Evolutionary conservation across 106 monocot species (phyloP).

Genomic region (Dendrobium nobile): DNA sequence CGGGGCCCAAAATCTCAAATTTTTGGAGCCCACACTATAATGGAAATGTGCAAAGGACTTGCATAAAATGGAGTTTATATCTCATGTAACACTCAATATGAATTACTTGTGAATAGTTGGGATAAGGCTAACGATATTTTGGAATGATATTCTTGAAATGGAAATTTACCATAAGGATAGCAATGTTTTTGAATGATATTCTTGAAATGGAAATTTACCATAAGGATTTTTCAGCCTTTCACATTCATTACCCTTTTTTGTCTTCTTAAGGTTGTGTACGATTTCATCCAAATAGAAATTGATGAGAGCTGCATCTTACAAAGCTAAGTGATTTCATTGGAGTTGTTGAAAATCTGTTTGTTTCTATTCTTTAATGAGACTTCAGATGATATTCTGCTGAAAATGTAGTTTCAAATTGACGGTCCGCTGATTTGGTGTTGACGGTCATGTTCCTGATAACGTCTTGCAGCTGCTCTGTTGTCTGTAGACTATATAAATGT

Average conservation of each 20-base stretch:
- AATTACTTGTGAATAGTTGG: not conserved
- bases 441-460: not conserved
- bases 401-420: not conserved
- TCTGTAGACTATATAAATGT: not conserved
- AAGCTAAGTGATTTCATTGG: not conserved
- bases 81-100: not conserved
- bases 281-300: not conserved
- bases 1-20: no score
- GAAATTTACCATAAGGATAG: not conserved
- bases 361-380: slow-evolving; percentile 2
- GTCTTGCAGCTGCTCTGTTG: not conserved
- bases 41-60: no score
- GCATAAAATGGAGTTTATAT: not conserved
- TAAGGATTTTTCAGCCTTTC: not conserved
- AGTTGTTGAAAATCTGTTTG: not conserved
- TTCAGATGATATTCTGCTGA: not conserved
- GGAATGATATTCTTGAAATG: not conserved
- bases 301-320: not conserved
- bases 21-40: no score
- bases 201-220: not conserved
- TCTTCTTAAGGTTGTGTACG: not conserved
- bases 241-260: not conserved
- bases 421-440: not conserved
- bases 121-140: not conserved
- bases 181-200: not conserved